Evolutionary conservation across 2,329 filamentous ascomycete genomes (phyloP), one percentile per base, ranked within the genome.

Genomic region (Neurospora sp.): DNA sequence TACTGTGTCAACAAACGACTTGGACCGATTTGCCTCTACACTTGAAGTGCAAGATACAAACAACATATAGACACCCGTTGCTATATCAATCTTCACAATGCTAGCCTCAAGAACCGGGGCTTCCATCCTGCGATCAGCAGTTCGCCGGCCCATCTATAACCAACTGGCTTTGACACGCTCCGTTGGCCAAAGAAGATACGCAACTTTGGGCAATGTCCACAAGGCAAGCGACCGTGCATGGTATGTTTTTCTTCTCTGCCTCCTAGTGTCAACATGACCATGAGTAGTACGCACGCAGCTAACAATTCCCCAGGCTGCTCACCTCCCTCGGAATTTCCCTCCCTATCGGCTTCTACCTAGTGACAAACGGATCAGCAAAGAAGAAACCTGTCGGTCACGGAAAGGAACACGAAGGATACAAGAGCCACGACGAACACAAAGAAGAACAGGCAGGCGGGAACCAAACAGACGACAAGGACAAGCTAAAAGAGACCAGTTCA

Each of bases 321-420:
- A 71, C 70, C 5, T 70, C 75, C 17, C 68, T 72, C 5, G 73
- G 39, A 4, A 66, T 76, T 33, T 69, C 73, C 0, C 3, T 74
- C 2, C 73, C 74, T 1, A 70, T 69, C 19, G 46, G 71, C 11
- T 33, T 72, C 8, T 72, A 72, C 37, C 52, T 76, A 28, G 69
- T 71, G 38, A 66, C 23, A n/a, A 67, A 12, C 12, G 43, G 52
- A 36, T 38, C 69, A 5, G 46, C 57, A 15, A 70, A 71, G 46
- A 38, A 43, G 4, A 41, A 23, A 8, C 67, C 66, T 33, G 57
- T 33, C 12, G 41, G 40, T 17, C 70, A 75, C 67, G 72, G 73
- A 15, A 70, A 76, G 28, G 74, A 77, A 66, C 73, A 75, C 19
- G 68, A 71, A 37, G 75, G 77, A 43, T 75, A 75, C 8, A 37